Evolutionary conservation across 129 eudicot genomes (phyloP).

Genomic region (Smallanthus sonchifolius): DNA sequence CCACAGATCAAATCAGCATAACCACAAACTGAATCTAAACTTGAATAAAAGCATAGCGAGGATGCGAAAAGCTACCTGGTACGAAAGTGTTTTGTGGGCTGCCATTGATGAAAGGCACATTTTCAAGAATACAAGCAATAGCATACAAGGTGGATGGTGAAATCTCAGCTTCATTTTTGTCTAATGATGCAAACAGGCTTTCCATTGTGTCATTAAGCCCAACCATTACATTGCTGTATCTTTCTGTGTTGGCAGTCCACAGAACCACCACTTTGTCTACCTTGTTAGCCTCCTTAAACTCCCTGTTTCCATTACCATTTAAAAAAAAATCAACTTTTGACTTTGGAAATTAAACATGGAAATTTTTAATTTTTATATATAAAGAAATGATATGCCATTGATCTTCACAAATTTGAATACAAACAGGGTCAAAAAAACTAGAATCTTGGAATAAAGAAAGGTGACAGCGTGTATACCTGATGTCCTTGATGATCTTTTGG

Average conservation of each 20-base stretch:
- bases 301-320: slow-evolving; percentile 42
- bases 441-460: neutral
- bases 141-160: slow-evolving; percentile 95
- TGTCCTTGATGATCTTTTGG: slow-evolving; percentile 76
- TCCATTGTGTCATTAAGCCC: slow-evolving; percentile 93
- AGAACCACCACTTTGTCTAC: slow-evolving; percentile 85
- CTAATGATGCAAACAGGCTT: slow-evolving; percentile 71
- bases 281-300: slow-evolving; percentile 87
- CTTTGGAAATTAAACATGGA: neutral
- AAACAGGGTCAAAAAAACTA: neutral
- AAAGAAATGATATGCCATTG: neutral
- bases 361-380: too few species aligned
- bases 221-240: slow-evolving; percentile 85
- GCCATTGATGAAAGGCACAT: slow-evolving; percentile 92
- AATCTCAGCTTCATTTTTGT: slow-evolving; percentile 83
- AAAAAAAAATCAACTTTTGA: slow-evolving; percentile 1
- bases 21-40: neutral
- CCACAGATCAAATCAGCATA: slow-evolving; percentile 1
- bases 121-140: slow-evolving; percentile 86
- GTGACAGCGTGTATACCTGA: slow-evolving; percentile 42
- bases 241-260: slow-evolving; percentile 97
- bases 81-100: slow-evolving; percentile 99
- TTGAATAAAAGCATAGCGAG: neutral
- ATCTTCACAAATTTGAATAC: neutral
- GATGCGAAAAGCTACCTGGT: slow-evolving; percentile 41